Base-by-base conservation (phyloP, 306 rosid genomes). In the Trifolium dubium region DNA sequence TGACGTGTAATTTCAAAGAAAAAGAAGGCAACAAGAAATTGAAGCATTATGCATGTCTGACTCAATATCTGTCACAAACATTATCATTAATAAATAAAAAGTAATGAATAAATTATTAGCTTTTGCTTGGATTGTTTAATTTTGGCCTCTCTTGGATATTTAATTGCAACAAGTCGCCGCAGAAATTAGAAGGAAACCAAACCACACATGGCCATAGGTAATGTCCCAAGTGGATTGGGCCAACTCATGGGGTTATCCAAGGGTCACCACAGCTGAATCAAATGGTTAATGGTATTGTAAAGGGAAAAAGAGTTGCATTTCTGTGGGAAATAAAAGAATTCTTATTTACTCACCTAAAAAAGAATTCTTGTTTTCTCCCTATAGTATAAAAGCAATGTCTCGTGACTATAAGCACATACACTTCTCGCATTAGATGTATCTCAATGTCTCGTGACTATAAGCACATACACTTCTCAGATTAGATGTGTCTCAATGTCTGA, bases 211-310 rank as follows among this genome's bases (percentile, higher is more conserved):
- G 18, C 19, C 29, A 19, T 32, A 32, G 43, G 67, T n/a, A 2
- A 60, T 31, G 19, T 19, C 44, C 28, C 67, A 32, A 60, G 65
- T 60, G 65, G 65, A 31, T 12, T 30, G 39, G 18, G 10, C 63
- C 2, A 56, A 15, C 11, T 11, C 12, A 43, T 47, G 58, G 59
- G 41, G 60, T 56, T 76, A 18, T 9, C 68, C 74, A 76, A 67
- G 67, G 31, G 80, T 66, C 30, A 54, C 5, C 5, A 10, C 13
- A 54, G 12, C 31, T 55, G 13, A 55, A 55, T 54, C 31, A 19
- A 54, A 23, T 19, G 32, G 13, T 8, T 31, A 55, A 9, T 9
- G 61, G 61, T 54, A 8, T 9, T 9, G 60, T 3, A 53, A 53
- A 54, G 12, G 6, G 32, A 54, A 6, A 23, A 23, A 23, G 23